A percentile compares a stretch with the other conserved stretches of the same genome.
phyloP scores from a whole-genome alignment of 1,139 yeast species.

The Nakaseomyces nivariensis region DNA sequence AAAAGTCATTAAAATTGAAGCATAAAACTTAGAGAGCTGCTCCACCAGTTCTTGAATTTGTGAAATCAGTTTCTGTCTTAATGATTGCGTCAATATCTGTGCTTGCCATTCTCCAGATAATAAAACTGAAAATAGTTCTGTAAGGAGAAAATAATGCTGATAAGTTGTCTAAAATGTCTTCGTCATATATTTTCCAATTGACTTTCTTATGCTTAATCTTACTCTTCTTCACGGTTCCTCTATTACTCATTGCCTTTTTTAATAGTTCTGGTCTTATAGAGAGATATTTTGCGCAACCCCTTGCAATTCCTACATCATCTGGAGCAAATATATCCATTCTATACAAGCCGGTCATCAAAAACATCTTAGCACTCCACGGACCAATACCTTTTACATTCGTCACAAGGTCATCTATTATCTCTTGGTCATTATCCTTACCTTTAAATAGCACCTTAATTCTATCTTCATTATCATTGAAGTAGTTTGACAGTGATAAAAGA shows the following conservation, averaged over 20 bases:
- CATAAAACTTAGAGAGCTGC: background rate
- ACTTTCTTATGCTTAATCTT: slow-evolving; percentile 33
- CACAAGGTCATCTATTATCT: slow-evolving; percentile 46
- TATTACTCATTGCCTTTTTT: slow-evolving; percentile 32
- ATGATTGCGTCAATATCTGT: slow-evolving; percentile 47
- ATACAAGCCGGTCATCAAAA: slow-evolving; percentile 57
- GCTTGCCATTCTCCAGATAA: slow-evolving; percentile 62
- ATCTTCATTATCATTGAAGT: slow-evolving; percentile 37
- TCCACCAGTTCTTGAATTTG: background rate
- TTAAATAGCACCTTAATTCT: slow-evolving; percentile 38
- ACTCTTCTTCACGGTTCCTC: slow-evolving; percentile 29
- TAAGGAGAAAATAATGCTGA: slow-evolving; percentile 59
- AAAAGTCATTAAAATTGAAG: no score
- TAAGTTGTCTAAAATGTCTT: slow-evolving; percentile 44
- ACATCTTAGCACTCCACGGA: slow-evolving; percentile 88
- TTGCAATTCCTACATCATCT: slow-evolving; percentile 76
- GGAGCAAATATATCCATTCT: slow-evolving; percentile 63
- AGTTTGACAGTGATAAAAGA: slow-evolving; percentile 49
- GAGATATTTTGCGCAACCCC: slow-evolving; percentile 65
- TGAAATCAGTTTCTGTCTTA: slow-evolving; percentile 19
- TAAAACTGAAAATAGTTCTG: slow-evolving; percentile 56
- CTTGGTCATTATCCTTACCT: slow-evolving; percentile 32
- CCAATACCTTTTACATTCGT: slow-evolving; percentile 68
- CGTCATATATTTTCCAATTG: slow-evolving; percentile 53
- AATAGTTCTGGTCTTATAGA: slow-evolving; percentile 45